Evolutionary conservation across 371 early-diverging fungal genomes (phyloP).

Genomic region (Chytridium lagenaria): DNA sequence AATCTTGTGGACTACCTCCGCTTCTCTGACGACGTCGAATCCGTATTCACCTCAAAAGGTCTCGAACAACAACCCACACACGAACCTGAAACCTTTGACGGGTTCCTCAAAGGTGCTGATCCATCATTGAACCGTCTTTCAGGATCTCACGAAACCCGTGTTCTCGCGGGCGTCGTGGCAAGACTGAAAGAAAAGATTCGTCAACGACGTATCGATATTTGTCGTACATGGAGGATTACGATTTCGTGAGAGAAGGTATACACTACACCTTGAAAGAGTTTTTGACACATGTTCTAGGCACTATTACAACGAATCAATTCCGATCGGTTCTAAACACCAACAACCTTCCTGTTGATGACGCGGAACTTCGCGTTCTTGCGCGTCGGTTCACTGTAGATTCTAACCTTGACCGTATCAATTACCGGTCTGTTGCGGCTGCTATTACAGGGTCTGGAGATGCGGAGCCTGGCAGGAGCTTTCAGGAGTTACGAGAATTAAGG

Average conservation of each 20-base stretch:
- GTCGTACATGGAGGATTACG: slow-evolving; percentile 53
- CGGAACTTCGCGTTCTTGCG: slow-evolving; percentile 47
- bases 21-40: slow-evolving; percentile 54
- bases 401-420: slow-evolving; percentile 44
- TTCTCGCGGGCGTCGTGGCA: slow-evolving; percentile 37
- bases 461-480: not conserved
- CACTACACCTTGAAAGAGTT: not conserved
- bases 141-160: slow-evolving; percentile 26
- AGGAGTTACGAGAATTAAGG: not conserved
- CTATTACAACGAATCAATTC: slow-evolving; percentile 56
- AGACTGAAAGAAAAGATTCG: slow-evolving; percentile 36
- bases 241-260: slow-evolving; percentile 56
- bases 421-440: slow-evolving; percentile 35
- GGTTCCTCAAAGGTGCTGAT: slow-evolving; percentile 38
- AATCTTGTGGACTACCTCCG: slow-evolving; percentile 46
- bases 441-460: not conserved
- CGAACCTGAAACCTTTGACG: slow-evolving; percentile 46
- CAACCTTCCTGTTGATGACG: slow-evolving; percentile 46
- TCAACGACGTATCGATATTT: slow-evolving; percentile 45
- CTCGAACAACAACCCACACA: slow-evolving; percentile 47
- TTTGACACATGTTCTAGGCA: slow-evolving; percentile 34
- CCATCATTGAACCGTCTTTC: slow-evolving; percentile 34
- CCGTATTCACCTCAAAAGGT: slow-evolving; percentile 55
- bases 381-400: slow-evolving; percentile 40
- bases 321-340: slow-evolving; percentile 44